phyloP scores from a whole-genome alignment of 129 eudicot species.

The Arctium lappa region DNA sequence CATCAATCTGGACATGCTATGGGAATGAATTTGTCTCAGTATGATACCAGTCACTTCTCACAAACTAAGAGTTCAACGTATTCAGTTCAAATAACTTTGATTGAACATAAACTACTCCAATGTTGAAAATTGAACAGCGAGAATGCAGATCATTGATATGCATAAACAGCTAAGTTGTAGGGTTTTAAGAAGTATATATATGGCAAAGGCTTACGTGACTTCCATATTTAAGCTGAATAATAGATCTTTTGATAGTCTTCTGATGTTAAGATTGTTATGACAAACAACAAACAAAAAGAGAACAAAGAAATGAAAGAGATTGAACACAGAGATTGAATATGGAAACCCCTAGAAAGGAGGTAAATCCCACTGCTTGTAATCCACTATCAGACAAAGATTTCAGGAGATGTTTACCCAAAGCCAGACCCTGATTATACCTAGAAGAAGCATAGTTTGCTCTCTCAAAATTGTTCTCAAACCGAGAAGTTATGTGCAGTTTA shows the following conservation, averaged over 20 bases:
- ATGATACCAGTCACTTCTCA: not conserved
- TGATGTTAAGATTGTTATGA: not conserved
- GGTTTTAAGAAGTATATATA: not conserved
- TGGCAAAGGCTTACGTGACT: not conserved
- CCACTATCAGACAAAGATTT: not conserved
- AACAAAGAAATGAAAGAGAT: not conserved
- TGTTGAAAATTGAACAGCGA: not conserved
- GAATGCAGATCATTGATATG: not conserved
- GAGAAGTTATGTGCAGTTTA: not conserved
- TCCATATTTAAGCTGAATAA: not conserved
- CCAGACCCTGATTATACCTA: not conserved
- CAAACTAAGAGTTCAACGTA: not conserved
- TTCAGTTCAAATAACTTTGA: not conserved
- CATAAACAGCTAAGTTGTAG: not conserved
- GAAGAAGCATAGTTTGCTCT: not conserved
- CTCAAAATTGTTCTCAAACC: not conserved
- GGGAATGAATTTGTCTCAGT: not conserved
- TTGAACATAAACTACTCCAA: not conserved
- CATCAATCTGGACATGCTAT: not conserved
- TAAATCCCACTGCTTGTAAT: not conserved
- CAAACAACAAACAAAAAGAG: not conserved
- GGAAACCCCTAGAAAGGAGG: not conserved
- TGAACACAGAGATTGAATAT: not conserved
- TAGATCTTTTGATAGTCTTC: not conserved
- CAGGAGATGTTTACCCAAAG: not conserved